Evolutionary conservation across 2,329 filamentous ascomycete species (phyloP).

Genomic region (Aspergillus chevalieri): DNA sequence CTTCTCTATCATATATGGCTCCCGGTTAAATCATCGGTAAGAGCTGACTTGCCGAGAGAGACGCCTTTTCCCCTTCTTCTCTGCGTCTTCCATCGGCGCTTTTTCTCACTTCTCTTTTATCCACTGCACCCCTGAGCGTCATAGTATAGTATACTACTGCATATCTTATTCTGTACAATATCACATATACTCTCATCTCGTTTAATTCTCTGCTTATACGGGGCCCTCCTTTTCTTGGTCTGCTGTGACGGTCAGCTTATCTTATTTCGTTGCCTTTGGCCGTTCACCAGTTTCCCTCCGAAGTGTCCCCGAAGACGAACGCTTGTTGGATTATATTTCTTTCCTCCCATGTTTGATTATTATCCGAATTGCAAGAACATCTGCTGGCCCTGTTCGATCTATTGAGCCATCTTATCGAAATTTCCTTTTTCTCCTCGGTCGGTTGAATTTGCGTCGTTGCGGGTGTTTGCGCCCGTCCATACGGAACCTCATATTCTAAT

Average conservation of each 20-base stretch:
- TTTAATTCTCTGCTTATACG: too few species aligned
- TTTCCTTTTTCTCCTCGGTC: background rate
- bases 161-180: too few species aligned
- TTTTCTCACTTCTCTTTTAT: background rate
- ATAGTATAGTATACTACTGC: too few species aligned
- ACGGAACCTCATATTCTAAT: background rate
- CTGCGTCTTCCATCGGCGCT: slow-evolving; percentile 6
- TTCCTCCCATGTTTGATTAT: background rate
- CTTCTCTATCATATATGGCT: slow-evolving; percentile 3
- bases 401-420: background rate
- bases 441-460: background rate
- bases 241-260: background rate
- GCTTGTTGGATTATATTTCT: background rate
- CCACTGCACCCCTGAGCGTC: background rate
- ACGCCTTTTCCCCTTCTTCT: slow-evolving; percentile 4
- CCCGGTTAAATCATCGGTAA: slow-evolving; percentile 11
- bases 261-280: background rate
- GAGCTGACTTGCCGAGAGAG: slow-evolving; percentile 1
- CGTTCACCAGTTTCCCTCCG: background rate
- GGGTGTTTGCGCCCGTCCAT: background rate
- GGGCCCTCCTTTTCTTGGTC: background rate
- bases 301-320: too few species aligned
- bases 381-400: background rate
- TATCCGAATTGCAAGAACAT: background rate
- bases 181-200: too few species aligned